Percentiles rank a stretch among this genome's conserved stretches.
Evolutionary conservation across 495 filamentous ascomycete genomes (phyloP).

Genomic region (Chaetomium tenue): DNA sequence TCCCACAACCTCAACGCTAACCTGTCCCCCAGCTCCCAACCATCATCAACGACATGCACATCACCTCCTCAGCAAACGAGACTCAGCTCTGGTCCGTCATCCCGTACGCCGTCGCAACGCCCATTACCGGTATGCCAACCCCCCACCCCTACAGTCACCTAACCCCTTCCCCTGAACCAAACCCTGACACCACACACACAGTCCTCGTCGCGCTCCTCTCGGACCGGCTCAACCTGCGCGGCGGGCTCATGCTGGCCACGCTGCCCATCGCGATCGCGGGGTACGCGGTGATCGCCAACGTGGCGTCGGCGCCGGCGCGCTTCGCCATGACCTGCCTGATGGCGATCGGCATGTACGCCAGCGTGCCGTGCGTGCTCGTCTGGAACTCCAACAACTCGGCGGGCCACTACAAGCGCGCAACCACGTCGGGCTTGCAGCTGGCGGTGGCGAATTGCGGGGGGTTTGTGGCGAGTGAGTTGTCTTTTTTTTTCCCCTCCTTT

Average conservation of each 20-base stretch:
- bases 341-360: conserved; percentile 70
- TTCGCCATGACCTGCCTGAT: conserved; percentile 77
- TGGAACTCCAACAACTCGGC: conserved; percentile 59
- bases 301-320: conserved; percentile 56
- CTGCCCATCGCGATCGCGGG: conserved; percentile 58
- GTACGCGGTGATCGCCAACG: conserved; percentile 43
- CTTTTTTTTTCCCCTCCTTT: background rate
- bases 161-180: background rate
- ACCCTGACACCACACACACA: background rate
- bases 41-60: conserved; percentile 62
- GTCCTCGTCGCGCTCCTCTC: conserved; percentile 48
- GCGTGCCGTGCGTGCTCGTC: conserved; percentile 69
- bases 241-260: conserved; percentile 42
- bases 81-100: conserved; percentile 68
- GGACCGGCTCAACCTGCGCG: conserved; percentile 46
- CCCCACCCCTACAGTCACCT: background rate
- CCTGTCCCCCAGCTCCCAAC: conserved; percentile 56
- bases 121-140: conserved; percentile 48
- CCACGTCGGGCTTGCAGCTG: conserved; percentile 47
- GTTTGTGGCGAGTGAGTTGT: conserved; percentile 44
- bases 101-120: conserved; percentile 61
- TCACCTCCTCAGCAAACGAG: conserved; percentile 57
- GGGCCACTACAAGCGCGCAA: conserved; percentile 48
- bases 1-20: background rate
- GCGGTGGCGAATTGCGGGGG: conserved; percentile 52